phyloP scores from a whole-genome alignment of 2,329 filamentous ascomycete species.

The Hymenoscyphus occultus region DNA sequence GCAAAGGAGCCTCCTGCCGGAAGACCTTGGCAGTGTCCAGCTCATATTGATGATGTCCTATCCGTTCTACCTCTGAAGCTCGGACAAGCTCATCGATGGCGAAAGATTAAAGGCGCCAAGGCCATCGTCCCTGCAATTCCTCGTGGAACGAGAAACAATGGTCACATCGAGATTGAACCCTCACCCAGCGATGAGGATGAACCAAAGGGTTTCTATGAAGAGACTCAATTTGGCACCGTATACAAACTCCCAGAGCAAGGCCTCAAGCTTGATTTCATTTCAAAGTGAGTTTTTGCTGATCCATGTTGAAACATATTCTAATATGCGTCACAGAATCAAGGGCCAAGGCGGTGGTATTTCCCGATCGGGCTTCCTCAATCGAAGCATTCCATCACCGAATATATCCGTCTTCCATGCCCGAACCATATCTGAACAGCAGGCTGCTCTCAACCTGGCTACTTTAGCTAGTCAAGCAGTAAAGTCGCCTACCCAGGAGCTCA shows the following conservation, averaged over 20 bases:
- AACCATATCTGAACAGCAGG: slow-evolving; percentile 58
- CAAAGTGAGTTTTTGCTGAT: slow-evolving; percentile 47
- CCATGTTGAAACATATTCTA: slow-evolving; percentile 12
- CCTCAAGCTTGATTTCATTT: slow-evolving; percentile 70
- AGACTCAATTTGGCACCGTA: slow-evolving; percentile 59
- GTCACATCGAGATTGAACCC: slow-evolving; percentile 67
- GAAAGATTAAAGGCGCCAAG: slow-evolving; percentile 55
- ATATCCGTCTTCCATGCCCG: slow-evolving; percentile 16
- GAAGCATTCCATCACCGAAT: slow-evolving; percentile 19
- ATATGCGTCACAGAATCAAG: slow-evolving; percentile 24
- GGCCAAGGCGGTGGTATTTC: slow-evolving; percentile 17
- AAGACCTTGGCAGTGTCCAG: slow-evolving; percentile 81
- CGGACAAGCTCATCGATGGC: slow-evolving; percentile 59
- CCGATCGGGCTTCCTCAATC: slow-evolving; percentile 7
- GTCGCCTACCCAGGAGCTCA: slow-evolving; percentile 45
- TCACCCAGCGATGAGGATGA: slow-evolving; percentile 51
- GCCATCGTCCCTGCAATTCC: slow-evolving; percentile 51
- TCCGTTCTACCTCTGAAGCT: slow-evolving; percentile 53
- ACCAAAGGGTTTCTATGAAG: slow-evolving; percentile 52
- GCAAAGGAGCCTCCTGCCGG: slow-evolving; percentile 73
- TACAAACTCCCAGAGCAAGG: slow-evolving; percentile 63
- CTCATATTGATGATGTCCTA: slow-evolving; percentile 77
- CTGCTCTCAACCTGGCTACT: slow-evolving; percentile 61
- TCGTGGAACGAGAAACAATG: slow-evolving; percentile 69
- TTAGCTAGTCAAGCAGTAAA: slow-evolving; percentile 51